Evolutionary conservation across 805 yeast genomes (phyloP), one percentile per base, ranked within the genome.

Genomic region (Myxozyma monticola): DNA sequence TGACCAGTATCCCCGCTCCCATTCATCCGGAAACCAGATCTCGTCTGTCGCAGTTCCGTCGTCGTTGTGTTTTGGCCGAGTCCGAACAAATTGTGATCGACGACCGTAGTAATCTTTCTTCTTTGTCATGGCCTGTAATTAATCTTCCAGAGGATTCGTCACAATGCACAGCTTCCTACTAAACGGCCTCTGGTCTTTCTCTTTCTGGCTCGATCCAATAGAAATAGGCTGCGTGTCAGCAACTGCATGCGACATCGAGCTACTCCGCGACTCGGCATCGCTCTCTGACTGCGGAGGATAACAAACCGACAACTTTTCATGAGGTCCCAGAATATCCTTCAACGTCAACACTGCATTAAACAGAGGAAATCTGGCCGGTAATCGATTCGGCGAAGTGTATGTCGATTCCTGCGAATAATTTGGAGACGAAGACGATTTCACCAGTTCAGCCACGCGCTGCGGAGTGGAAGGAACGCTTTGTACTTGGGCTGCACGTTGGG

Each of bases 1-100:
- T 20, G 42, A 39, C 56, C 56, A 51, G 26, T 38, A 46, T 5
- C 56, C 56, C 2, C 52, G 51, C 24, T 51, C 56, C 18, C 18
- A n/a, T 9, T 42, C 24, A 9, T 43, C 45, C 5, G 52, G 51
- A 10, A 43, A 49, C 39, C 43, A 35, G 29, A 39, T 3, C 5
- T 2, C 29, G 20, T 45, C 28, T n/a, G 21, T 20, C 20, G 36
- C n/a, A n/a, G n/a, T n/a, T n/a, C n/a, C n/a, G n/a, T n/a, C 9
- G 2, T 26, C 37, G 1, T 3, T 14, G 2, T 28, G 10, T 20
- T 18, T 15, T 26, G 30, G 24, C 39, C 26, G 29, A 12, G 24
- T 37, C 3, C 51, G 50, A 15, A 43, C 41, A 29, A 31, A 44
- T 17, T 34, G 26, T 3, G 51, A 37, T n/a, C 47, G 44, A 6